Percentiles rank a stretch among this genome's conserved stretches.
phyloP scores from a whole-genome alignment of 2,329 filamentous ascomycete species.

The Dryadomyces quercus-mongolicae region DNA sequence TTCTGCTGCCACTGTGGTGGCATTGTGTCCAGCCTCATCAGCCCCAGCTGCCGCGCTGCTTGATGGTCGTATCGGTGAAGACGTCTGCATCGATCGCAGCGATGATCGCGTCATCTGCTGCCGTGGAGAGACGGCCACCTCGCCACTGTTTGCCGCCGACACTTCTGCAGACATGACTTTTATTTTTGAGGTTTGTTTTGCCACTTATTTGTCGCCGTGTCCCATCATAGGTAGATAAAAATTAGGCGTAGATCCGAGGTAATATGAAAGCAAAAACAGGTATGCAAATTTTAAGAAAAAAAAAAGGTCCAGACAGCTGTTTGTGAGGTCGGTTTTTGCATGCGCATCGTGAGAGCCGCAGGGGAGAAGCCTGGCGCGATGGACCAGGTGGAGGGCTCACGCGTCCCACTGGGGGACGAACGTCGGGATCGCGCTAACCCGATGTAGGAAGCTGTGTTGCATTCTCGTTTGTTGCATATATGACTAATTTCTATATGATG shows the following conservation, averaged over 20 bases:
- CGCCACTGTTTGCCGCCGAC: not conserved
- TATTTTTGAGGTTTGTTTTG: not conserved
- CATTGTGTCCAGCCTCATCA: not conserved
- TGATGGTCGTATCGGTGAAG: not conserved
- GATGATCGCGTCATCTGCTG: constrained; percentile 1
- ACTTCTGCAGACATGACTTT: not conserved
- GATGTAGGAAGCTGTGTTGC: not conserved
- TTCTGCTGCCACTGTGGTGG: not conserved
- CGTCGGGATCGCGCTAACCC: not conserved
- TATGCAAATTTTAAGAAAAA: not conserved
- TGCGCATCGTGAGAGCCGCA: not conserved
- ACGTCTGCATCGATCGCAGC: not conserved
- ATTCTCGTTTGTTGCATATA: not conserved
- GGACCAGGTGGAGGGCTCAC: not conserved
- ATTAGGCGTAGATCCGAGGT: not conserved
- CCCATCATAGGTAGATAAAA: not conserved
- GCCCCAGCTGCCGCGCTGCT: not conserved
- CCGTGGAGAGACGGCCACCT: constrained; percentile 4
- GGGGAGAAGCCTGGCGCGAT: not conserved
- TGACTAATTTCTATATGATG: no score
- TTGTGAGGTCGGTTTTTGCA: not conserved
- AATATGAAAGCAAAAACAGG: not conserved
- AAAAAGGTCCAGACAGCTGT: not conserved
- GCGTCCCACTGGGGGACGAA: not conserved
- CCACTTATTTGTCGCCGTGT: not conserved